Evolutionary conservation across 257 asterid genomes (phyloP).

Genomic region (Nicotiana knightiana): DNA sequence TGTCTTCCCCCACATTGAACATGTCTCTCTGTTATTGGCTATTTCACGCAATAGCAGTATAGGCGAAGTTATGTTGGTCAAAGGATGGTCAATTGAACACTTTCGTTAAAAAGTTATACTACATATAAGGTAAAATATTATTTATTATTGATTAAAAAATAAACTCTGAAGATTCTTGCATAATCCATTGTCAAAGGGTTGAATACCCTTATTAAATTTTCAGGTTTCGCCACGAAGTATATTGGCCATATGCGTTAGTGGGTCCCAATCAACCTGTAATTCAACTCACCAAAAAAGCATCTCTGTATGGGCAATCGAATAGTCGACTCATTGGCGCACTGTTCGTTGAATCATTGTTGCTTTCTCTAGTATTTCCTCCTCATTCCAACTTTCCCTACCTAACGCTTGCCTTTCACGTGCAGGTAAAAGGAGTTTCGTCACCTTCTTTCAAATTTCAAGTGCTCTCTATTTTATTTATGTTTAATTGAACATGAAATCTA

Average conservation of each 20-base stretch:
- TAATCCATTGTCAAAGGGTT: too few species aligned
- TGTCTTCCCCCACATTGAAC: not conserved
- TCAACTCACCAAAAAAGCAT: not conserved
- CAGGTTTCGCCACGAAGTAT: too few species aligned
- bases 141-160: too few species aligned
- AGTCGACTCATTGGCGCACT: not conserved
- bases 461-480: not conserved
- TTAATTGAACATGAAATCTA: too few species aligned
- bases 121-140: too few species aligned
- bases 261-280: not conserved
- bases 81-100: too few species aligned
- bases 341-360: not conserved
- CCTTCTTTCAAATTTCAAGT: not conserved
- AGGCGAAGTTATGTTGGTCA: too few species aligned
- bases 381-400: not conserved
- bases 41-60: too few species aligned
- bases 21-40: not conserved
- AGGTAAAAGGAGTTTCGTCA: not conserved
- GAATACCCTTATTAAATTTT: too few species aligned
- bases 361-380: not conserved
- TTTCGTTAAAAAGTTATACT: too few species aligned
- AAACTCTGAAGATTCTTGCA: too few species aligned
- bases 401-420: not conserved
- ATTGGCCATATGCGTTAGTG: not conserved
- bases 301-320: not conserved